These are phyloP conservation scores for Cruciata laevipes DNA, from an alignment of 257 asterid genomes.

Conservation along the genomic window DNA sequence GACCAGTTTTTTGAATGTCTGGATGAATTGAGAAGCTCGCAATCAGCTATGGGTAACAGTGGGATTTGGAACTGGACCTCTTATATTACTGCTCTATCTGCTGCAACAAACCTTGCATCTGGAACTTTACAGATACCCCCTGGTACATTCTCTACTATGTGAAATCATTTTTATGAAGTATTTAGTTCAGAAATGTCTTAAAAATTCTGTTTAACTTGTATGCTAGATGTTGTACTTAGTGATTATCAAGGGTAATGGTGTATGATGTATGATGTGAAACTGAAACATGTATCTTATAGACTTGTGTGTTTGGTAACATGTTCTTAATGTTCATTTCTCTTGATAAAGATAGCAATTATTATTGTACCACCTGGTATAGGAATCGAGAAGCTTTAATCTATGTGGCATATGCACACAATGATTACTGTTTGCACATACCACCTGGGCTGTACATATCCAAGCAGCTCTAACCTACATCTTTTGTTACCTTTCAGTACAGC, in stretches of 20 bases:
- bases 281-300: not conserved
- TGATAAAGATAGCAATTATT: not conserved
- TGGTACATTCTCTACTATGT: conserved; percentile 42
- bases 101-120: conserved; percentile 94
- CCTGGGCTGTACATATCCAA: not conserved
- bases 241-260: not conserved
- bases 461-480: not conserved
- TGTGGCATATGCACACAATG: not conserved
- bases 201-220: not conserved
- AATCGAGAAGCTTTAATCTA: no score
- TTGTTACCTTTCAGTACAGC: conserved; percentile 51
- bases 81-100: conserved; percentile 91
- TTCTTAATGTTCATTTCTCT: conserved; percentile 1
- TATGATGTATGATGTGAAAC: not conserved
- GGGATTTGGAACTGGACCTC: conserved; percentile 98
- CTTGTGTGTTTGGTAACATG: not conserved
- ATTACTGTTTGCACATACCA: not conserved
- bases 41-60: conserved; percentile 88
- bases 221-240: not conserved
- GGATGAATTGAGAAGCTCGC: conserved; percentile 88
- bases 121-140: conserved; percentile 71
- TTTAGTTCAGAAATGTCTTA: not conserved
- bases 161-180: not conserved
- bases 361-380: not conserved
- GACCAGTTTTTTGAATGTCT: conserved; percentile 97